Conservation (phyloP, 768 basidiomycete genomes). For the Phanerochaete carnosa region DNA sequence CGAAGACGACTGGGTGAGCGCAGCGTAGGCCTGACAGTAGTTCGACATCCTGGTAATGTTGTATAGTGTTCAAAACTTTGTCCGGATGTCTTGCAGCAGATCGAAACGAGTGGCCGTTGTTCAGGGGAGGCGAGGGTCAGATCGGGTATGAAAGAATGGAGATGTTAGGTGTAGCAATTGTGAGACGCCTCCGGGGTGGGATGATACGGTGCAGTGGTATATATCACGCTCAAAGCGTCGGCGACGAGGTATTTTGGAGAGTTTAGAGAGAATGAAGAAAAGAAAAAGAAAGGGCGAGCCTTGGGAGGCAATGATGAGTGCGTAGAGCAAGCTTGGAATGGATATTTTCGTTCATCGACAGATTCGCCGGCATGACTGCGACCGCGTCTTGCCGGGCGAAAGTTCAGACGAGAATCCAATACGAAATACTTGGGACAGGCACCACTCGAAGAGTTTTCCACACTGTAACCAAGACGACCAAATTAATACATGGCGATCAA, state of each 20-base stretch:
- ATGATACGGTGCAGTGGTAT: background rate
- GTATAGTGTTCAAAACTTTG: background rate
- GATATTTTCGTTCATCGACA: background rate
- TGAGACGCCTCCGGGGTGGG: background rate
- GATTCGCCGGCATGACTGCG: background rate
- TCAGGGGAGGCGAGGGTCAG: background rate
- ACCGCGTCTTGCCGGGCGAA: background rate
- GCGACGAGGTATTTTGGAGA: background rate
- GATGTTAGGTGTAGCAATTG: background rate
- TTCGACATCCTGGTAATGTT: slow-evolving; percentile 37
- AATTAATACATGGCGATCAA: background rate
- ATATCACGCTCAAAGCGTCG: background rate
- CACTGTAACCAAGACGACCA: background rate
- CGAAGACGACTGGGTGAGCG: slow-evolving; percentile 44
- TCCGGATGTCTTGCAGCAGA: background rate
- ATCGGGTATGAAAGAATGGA: background rate
- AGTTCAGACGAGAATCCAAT: slow-evolving; percentile 5
- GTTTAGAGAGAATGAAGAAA: background rate
- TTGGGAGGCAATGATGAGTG: slow-evolving; percentile 1
- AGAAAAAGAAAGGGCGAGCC: background rate
- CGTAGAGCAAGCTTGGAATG: background rate
- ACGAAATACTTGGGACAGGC: background rate
- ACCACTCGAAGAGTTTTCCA: background rate
- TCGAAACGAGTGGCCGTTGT: background rate
- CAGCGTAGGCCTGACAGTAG: slow-evolving; percentile 42